These are phyloP conservation scores for Sarcodon sp. DNA, from an alignment of 768 basidiomycete species.

Conservation along the genomic window DNA sequence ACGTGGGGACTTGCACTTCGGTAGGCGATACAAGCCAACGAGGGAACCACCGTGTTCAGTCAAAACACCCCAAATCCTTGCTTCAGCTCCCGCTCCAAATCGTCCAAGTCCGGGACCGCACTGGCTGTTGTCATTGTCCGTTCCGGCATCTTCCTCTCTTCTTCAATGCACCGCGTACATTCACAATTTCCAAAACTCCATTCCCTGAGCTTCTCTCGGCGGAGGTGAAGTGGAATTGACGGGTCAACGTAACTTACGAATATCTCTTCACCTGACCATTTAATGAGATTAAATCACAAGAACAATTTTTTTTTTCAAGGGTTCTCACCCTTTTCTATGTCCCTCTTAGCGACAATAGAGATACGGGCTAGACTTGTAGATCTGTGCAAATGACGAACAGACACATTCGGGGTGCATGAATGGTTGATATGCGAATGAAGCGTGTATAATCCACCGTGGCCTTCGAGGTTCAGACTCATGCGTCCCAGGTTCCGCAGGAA, in stretches of 20 bases:
- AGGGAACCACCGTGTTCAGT: neutral
- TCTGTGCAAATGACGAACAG: constrained; percentile 65
- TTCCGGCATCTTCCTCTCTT: constrained; percentile 20
- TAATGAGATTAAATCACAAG: neutral
- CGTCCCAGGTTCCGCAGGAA: constrained; percentile 64
- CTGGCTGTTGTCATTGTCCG: constrained; percentile 12
- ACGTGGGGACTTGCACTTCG: no score
- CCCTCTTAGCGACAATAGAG: constrained; percentile 52
- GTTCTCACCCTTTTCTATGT: constrained; percentile 26
- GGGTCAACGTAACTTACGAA: constrained; percentile 73
- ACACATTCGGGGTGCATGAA: constrained; percentile 66
- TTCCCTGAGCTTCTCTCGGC: constrained; percentile 40
- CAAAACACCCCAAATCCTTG: constrained; percentile 45
- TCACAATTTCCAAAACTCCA: constrained; percentile 70
- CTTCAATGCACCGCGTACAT: constrained; percentile 56
- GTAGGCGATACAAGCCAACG: no score
- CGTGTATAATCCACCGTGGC: constrained; percentile 76
- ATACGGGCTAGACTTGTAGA: constrained; percentile 62
- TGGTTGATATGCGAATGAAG: constrained; percentile 87
- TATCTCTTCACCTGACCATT: constrained; percentile 53
- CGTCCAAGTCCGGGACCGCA: constrained; percentile 21
- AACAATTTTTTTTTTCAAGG: neutral
- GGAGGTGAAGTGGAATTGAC: constrained; percentile 24
- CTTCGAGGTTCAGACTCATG: constrained; percentile 78
- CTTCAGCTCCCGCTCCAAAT: constrained; percentile 48